Evolutionary conservation across 2,329 filamentous ascomycete species (phyloP).

Genomic region (Pestalotiopsis sp.): DNA sequence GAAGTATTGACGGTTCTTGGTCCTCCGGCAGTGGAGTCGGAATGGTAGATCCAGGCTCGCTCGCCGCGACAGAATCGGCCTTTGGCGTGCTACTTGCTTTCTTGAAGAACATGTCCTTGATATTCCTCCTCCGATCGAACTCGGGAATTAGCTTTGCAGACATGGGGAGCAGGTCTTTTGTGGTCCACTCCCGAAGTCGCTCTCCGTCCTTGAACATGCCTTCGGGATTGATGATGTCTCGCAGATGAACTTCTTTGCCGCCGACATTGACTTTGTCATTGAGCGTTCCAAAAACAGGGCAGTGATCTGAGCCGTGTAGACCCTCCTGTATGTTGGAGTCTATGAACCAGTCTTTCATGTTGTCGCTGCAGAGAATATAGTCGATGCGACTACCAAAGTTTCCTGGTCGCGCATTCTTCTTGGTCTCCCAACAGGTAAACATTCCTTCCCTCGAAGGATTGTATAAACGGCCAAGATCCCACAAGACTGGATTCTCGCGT

Average conservation of each 20-base stretch:
- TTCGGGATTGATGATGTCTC: constrained; percentile 77
- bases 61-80: constrained; percentile 17
- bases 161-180: constrained; percentile 68
- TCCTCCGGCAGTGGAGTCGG: background rate
- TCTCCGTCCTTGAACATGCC: constrained; percentile 71
- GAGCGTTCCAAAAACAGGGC: constrained; percentile 81
- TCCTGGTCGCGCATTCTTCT: constrained; percentile 90
- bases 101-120: constrained; percentile 88
- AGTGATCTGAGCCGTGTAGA: constrained; percentile 93
- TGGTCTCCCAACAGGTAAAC: constrained; percentile 98
- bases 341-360: constrained; percentile 78
- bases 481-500: constrained; percentile 71
- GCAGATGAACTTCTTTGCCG: constrained; percentile 53
- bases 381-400: constrained; percentile 94
- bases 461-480: constrained; percentile 82
- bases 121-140: constrained; percentile 81
- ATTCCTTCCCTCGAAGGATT: constrained; percentile 81
- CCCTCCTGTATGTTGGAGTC: constrained; percentile 90
- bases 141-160: constrained; percentile 87
- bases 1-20: background rate
- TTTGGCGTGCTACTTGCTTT: constrained; percentile 40
- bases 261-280: constrained; percentile 61
- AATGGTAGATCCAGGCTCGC: background rate
- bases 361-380: constrained; percentile 82
- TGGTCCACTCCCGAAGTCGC: constrained; percentile 66